A percentile compares a stretch with the other conserved stretches of the same genome.
Conservation (phyloP, 176 grass and related monocot genomes). For the Oropetium thomaeum region DNA sequence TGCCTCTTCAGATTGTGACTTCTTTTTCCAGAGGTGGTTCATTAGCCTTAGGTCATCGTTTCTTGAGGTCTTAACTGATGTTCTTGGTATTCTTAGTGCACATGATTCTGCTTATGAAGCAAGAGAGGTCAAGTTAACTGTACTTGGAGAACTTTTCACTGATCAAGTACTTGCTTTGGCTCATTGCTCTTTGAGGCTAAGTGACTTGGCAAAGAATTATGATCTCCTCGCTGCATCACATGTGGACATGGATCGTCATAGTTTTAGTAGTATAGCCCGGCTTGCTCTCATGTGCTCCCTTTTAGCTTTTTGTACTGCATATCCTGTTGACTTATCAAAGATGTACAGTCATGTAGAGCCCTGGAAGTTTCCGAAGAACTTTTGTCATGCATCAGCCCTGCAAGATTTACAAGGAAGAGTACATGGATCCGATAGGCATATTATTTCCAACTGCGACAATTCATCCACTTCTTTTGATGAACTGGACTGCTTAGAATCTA, state of each 20-base stretch:
- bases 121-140: conserved; percentile 15
- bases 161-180: conserved; percentile 45
- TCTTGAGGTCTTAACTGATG: conserved; percentile 52
- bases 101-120: conserved; percentile 32
- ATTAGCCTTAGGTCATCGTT: conserved; percentile 72
- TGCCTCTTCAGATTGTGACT: conserved; percentile 30
- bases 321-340: conserved; percentile 52
- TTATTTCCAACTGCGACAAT: conserved; percentile 41
- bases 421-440: conserved; percentile 34
- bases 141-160: conserved; percentile 27
- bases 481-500: conserved; percentile 25
- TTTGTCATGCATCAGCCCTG: conserved; percentile 45
- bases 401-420: conserved; percentile 67
- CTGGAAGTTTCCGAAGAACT: conserved; percentile 24
- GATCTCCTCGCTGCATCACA: conserved; percentile 78
- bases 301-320: conserved; percentile 71
- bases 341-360: conserved; percentile 12
- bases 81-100: conserved; percentile 49
- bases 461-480: conserved; percentile 36
- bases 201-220: conserved; percentile 66
- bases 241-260: conserved; percentile 60
- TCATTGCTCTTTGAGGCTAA: conserved; percentile 52
- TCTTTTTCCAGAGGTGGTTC: conserved; percentile 88
- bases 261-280: conserved; percentile 46
- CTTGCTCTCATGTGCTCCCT: conserved; percentile 74